Percentiles rank a stretch among this genome's conserved stretches.
phyloP scores from a whole-genome alignment of 495 filamentous ascomycete genomes.

The Podospora conica region DNA sequence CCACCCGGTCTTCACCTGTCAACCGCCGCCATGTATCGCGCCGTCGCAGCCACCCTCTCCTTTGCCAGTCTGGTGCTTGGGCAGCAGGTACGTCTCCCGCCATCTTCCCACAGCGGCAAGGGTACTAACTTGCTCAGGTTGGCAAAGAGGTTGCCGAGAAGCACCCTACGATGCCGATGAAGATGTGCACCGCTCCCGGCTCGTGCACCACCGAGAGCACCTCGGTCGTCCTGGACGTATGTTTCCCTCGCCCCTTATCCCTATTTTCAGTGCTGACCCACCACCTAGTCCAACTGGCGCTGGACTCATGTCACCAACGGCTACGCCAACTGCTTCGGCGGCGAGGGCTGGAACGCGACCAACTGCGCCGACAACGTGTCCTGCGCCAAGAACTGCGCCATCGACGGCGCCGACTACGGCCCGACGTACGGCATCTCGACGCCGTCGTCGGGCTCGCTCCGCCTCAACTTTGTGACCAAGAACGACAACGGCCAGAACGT shows the following conservation, averaged over 20 bases:
- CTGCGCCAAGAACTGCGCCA: conserved; percentile 54
- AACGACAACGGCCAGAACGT: conserved; percentile 46
- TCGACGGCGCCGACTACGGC: conserved; percentile 59
- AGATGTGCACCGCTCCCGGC: conserved; percentile 45
- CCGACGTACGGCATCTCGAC: conserved; percentile 57
- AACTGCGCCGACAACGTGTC: conserved; percentile 48
- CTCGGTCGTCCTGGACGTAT: conserved; percentile 50
- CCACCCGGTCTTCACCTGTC: background rate
- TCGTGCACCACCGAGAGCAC: conserved; percentile 47
- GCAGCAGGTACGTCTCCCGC: conserved; percentile 36
- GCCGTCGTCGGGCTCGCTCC: conserved; percentile 44
- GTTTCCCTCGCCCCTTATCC: background rate
- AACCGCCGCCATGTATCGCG: conserved; percentile 20
- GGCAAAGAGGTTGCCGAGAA: conserved; percentile 45
- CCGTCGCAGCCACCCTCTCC: conserved; percentile 22
- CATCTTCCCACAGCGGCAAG: too few relatives aligned
- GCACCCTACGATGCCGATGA: conserved; percentile 52
- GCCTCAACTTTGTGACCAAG: conserved; percentile 55
- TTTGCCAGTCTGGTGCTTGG: conserved; percentile 33
- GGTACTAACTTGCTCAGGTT: conserved; percentile 3
- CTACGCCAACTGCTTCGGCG: conserved; percentile 61
- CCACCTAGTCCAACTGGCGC: conserved; percentile 54
- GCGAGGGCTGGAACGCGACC: conserved; percentile 51
- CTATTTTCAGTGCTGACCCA: background rate
- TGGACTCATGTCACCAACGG: conserved; percentile 53